Percentiles rank a stretch among this genome's conserved stretches.
Evolutionary conservation across 306 rosid species (phyloP).

Genomic region (Casuarina cunninghamiana): DNA sequence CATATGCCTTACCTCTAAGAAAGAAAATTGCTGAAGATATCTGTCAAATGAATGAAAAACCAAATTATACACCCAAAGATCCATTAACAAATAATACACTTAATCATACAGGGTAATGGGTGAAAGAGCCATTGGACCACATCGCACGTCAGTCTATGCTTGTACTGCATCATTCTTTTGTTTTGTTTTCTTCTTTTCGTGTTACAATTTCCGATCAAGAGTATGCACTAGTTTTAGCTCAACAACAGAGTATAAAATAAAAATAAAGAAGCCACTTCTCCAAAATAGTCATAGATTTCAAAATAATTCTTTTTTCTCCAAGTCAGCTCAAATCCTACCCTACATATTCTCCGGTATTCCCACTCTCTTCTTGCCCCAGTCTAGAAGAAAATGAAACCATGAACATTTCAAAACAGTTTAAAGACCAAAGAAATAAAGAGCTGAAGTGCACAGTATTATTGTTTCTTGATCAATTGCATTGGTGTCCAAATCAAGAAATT

Average conservation of each 20-base stretch:
- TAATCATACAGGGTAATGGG: background rate
- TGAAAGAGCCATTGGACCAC: background rate
- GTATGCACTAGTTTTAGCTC: background rate
- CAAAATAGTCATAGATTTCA: background rate
- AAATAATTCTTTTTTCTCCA: background rate
- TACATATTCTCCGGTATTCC: background rate
- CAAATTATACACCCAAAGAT: conserved; percentile 14
- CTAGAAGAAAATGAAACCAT: background rate
- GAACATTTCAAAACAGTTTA: background rate
- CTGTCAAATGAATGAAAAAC: conserved; percentile 43
- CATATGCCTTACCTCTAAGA: conserved; percentile 87
- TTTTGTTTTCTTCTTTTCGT: background rate
- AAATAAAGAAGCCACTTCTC: background rate
- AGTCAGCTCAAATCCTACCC: background rate
- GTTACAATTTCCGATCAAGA: background rate
- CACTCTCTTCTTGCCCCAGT: background rate
- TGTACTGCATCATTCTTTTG: too few relatives aligned
- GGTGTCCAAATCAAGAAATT: background rate
- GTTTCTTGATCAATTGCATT: background rate
- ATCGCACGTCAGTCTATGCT: background rate
- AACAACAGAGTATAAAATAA: too few relatives aligned
- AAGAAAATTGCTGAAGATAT: conserved; percentile 94
- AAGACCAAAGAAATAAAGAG: background rate
- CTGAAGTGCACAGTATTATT: background rate
- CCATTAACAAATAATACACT: background rate